Evolutionary conservation across 2,329 filamentous ascomycete genomes (phyloP), one percentile per base, ranked within the genome.

Genomic region (Teratosphaeriaceae sp.): DNA sequence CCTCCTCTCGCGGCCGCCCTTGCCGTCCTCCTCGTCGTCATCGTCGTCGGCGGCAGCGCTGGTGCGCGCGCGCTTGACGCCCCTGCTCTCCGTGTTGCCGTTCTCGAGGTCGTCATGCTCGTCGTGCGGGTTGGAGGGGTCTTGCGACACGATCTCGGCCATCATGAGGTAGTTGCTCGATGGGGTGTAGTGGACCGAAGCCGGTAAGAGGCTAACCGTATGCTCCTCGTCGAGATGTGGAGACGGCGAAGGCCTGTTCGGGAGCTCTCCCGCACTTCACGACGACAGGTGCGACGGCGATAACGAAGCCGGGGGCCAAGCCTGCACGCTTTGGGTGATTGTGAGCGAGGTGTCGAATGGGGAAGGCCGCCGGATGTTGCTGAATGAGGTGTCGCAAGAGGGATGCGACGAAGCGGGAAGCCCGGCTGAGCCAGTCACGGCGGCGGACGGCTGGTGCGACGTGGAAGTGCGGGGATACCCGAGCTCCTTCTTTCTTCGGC

Each of bases 21-120:
- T 97, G 69, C 96, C 90, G 58, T 97, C 89, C 53, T 97, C 92
- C 53, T 97, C 92, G 54, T 97, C 90, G 55, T 97, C 92, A 64
- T 97, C 92, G 65, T 97, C 90, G 60, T 82, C 82, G 41, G 82
- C 78, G 41, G 60, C 65, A 57, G 84, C 72, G 60, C 71, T 83
- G 51, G 85, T 81, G 64, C 92, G 87, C 67, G 78, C 79, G 59
- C 90, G 88, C 78, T 97, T 97, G 70, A 88, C 79, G 66, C 88
- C 88, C 65, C 89, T 87, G 68, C 72, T 78, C 61, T 74, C 74
- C 56, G 62, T 64, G 57, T 76, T 83, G 66, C 84, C 85, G 72
- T 89, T 88, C 69, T 84, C 84, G 56, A 68, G 65, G 46, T 65
- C 60, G 55, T 75, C 72, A 59, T 73, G 70, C 54, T 69, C 67